Evolutionary conservation across 2,329 filamentous ascomycete species (phyloP), one percentile per base, ranked within the genome.

Genomic region (Nigrospora oryzae): DNA sequence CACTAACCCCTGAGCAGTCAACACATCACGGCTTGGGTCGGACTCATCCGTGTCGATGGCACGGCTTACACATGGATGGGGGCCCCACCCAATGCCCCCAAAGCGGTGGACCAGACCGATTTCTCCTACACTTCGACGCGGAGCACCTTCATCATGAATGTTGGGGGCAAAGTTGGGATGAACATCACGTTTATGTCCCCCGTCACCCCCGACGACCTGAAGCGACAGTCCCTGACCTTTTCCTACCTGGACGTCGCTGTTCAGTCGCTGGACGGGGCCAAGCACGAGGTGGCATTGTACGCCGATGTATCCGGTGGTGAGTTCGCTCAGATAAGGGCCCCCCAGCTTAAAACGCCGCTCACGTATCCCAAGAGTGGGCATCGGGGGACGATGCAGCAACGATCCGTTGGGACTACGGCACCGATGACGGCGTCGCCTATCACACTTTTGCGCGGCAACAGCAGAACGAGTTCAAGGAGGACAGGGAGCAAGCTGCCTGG

Each of bases 401-500:
- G 34, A 75, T 82, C 36, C 62, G 81, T 52, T 89, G 85, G 85
- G 73, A 80, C 39, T 76, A 75, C 48, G 72, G 66, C 33, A 68
- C 65, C 2, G 55, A 55, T 11, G 65, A 71, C 28, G 70, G 67
- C 4, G 66, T 87, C 34, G 70, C 73, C 6, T 87, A 83, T 55
- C 84, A 88, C 64, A 74, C 74, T 40, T 77, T 87, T 46, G 73
- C 71, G 51, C 72, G 78, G 38, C 68, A 74, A 49, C 60, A 69
- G 10, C 83, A 91, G 61, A 65, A 77, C 40, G 65, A 81, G 15
- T 83, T 93, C 44, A 75, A 77, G 1, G 89, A 95, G 59, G 67
- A 68, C 12, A 66, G 66, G 36, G 83, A 94, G 55, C 81, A 84
- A 52, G 77, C 86, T 0, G 84, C 89, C 66, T 95, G 89, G 89